Conservation (phyloP, 257 asterid species). For the Primulina eburnea region DNA sequence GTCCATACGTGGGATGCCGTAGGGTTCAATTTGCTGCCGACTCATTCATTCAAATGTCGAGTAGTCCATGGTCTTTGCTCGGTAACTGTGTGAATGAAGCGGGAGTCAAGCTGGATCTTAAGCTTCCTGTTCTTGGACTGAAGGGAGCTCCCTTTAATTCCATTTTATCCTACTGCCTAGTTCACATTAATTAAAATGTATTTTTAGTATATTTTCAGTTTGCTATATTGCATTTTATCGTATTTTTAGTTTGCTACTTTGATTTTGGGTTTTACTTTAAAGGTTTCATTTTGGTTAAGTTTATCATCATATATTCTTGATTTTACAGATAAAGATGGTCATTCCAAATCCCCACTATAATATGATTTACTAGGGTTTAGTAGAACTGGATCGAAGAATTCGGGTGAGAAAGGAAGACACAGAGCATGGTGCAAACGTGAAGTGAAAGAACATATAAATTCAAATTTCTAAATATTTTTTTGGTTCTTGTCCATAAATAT, state of each 20-base stretch:
- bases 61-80: constrained; percentile 33
- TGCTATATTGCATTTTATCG: background rate
- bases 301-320: too few relatives aligned
- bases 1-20: constrained; percentile 72
- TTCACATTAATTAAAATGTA: too few relatives aligned
- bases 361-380: background rate
- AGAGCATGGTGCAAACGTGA: background rate
- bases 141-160: constrained; percentile 91
- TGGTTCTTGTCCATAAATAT: too few relatives aligned
- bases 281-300: too few relatives aligned
- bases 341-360: too few relatives aligned
- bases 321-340: too few relatives aligned
- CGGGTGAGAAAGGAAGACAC: background rate
- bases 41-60: constrained; percentile 92
- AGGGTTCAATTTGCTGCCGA: constrained; percentile 92
- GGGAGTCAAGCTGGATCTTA: constrained; percentile 76
- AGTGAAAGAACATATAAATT: background rate
- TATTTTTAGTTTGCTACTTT: background rate
- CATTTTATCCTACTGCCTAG: background rate
- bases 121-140: constrained; percentile 95
- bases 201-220: too few relatives aligned
- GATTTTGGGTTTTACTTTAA: too few relatives aligned
- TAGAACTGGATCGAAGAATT: too few relatives aligned
- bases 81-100: constrained; percentile 77
- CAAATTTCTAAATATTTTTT: too few relatives aligned